Evolutionary conservation across 306 rosid genomes (phyloP), one percentile per base, ranked within the genome.

Genomic region (Biancaea sappan): DNA sequence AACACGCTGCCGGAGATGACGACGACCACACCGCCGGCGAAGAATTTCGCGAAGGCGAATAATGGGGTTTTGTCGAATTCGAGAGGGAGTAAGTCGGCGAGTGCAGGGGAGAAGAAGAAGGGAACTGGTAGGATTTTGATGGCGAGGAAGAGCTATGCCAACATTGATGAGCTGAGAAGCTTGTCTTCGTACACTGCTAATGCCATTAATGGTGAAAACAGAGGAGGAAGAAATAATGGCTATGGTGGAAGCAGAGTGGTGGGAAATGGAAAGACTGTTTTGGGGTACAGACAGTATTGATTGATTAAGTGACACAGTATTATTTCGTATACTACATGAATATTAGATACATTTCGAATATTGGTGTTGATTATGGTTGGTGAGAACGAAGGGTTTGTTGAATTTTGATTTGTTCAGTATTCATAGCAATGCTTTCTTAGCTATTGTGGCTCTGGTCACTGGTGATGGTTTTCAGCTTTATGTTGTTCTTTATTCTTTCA

Each of bases 91-190:
- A 87, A 82, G 74, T 94, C 99, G 1, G 96, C 93, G 14, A 87
- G 64, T 77, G 87, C 84, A 0, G 93, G 89, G 44, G 97, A 90
- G 63, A 92, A 88, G 76, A 88, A 63, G 79, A 77, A 77, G 69
- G 77, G 53, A 24, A 77, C 76, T 69, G 77, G 65, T 31, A 74
- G 88, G 10, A 56, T 88, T 28, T 43, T 87, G 50, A 79, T 75
- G 87, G 86, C 86, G 12, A 92, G 99, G 77, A 95, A 92, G 85
- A 95, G 97, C 71, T 90, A 88, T 66, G 96, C 93, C 0, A 85
- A 82, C 67, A 56, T 92, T 51, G 89, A 90, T 75, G 97, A 92
- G 50, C 68, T 91, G 34, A 90, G 83, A 76, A 89, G 87, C 7
- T 73, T 91, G 75, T 82, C 97, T 22, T 82, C 84, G 0, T 86